Evolutionary conservation across 352 stramenopile genomes (phyloP).

Genomic region (Phytophthora syringae): DNA sequence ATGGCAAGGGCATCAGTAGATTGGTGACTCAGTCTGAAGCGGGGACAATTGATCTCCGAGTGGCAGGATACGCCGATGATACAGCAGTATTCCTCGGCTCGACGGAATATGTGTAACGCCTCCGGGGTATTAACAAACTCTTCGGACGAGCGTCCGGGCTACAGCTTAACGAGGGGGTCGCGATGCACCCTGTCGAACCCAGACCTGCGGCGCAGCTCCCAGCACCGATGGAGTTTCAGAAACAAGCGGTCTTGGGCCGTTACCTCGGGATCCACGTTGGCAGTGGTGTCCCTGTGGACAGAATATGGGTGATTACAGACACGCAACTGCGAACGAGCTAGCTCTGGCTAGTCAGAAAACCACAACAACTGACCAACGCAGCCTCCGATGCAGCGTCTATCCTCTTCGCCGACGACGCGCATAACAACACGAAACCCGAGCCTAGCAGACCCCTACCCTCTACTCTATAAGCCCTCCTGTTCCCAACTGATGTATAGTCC

Average conservation of each 20-base stretch:
- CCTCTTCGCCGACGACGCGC: neutral
- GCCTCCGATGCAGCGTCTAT: neutral
- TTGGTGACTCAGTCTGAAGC: neutral
- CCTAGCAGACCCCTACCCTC: too few relatives aligned
- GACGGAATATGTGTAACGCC: neutral
- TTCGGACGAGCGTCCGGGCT: neutral
- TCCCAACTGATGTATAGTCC: too few relatives aligned
- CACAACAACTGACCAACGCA: neutral
- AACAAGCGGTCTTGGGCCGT: neutral
- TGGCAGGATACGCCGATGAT: neutral
- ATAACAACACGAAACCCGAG: too few relatives aligned
- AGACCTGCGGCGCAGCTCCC: neutral
- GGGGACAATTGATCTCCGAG: neutral
- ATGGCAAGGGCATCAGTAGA: neutral
- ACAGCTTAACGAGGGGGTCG: neutral
- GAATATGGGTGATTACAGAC: neutral
- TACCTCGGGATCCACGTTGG: neutral
- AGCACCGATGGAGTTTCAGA: neutral
- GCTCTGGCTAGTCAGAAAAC: neutral
- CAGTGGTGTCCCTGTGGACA: neutral
- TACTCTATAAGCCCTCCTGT: too few relatives aligned
- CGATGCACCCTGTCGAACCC: neutral
- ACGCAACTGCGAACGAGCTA: neutral
- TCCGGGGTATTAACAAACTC: neutral
- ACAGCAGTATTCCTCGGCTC: neutral